Base-by-base conservation (phyloP, 116 monocot genomes). In the Iris pallida region DNA sequence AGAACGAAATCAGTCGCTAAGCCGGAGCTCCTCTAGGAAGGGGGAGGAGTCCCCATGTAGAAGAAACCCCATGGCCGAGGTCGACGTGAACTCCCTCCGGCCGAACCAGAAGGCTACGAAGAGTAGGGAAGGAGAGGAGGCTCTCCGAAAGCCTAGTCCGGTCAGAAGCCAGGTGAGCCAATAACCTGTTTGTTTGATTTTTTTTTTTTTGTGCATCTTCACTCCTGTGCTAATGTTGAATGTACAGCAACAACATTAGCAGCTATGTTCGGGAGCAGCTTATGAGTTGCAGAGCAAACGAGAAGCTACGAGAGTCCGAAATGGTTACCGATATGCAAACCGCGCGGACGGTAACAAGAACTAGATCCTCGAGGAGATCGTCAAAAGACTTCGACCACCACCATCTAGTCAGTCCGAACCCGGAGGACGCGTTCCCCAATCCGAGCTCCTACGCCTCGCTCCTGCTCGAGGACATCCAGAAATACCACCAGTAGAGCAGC, bases 381-480 rank as follows among this genome's bases (percentile, higher is more conserved):
- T 97, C 98, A 0, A 63, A 86, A n/a, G 93, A 98, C 63, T 64
- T 98, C 1, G 98, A n/a, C n/a, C n/a, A n/a, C n/a, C n/a, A 98
- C 52, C 77, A 76, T 16, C 54, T 70, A 15, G 65, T 73, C 8
- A 62, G 61, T 4, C 6, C 66, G 16, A 73, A 71, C 20, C 48
- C 63, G 9, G 74, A 61, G 5, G 4, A 13, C 5, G 55, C 45
- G 8, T 15, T 47, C 10, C 49, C 65, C 51, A 41, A 46, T 45
- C 18, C 72, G 15, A 68, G 18, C 17, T 72, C 82, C 46, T 89
- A 92, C 78, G 53, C 86, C 20, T 80, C 85, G 14, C 30, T 81
- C 52, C 78, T 91, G 10, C 80, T 95, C 16, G 95, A 91, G 71
- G 95, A 88, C 74, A 95, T 95, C 78, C 79, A 84, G 12, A 86